A percentile compares a stretch with the other conserved stretches of the same genome.
phyloP scores from a whole-genome alignment of 208 protist genomes.

The Wallacemonas rigidus region DNA sequence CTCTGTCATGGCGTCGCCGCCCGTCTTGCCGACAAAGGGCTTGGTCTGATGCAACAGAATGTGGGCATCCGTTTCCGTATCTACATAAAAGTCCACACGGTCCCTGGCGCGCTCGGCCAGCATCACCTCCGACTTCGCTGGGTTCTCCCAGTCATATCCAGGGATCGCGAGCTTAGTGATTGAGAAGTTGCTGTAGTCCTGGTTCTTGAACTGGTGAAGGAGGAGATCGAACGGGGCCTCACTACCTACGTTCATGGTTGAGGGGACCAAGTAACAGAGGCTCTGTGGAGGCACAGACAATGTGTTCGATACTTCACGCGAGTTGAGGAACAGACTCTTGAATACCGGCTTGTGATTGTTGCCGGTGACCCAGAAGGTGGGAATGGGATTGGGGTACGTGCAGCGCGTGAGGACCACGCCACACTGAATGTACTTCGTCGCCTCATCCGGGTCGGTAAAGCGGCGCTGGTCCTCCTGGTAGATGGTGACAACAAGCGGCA shows the following conservation, averaged over 20 bases:
- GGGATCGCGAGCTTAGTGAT: constrained; percentile 41
- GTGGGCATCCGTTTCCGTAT: constrained; percentile 48
- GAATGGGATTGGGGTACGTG: constrained; percentile 40
- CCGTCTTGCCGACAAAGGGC: constrained; percentile 40
- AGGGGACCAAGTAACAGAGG: constrained; percentile 53
- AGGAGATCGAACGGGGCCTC: constrained; percentile 43
- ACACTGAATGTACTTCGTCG: constrained; percentile 65
- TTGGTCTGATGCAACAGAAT: constrained; percentile 58
- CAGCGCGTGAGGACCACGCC: constrained; percentile 59
- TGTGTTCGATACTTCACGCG: constrained; percentile 39
- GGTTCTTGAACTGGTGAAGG: constrained; percentile 31
- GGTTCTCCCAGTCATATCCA: constrained; percentile 38
- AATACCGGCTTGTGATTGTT: constrained; percentile 76
- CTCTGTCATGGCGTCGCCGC: constrained; percentile 55
- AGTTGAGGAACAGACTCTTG: constrained; percentile 73
- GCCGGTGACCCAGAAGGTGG: constrained; percentile 72
- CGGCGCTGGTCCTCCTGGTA: constrained; percentile 69
- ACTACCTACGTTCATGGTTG: constrained; percentile 34
- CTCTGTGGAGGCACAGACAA: constrained; percentile 48
- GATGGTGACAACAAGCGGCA: constrained; percentile 37
- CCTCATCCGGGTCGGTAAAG: constrained; percentile 35
- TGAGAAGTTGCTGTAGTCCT: constrained; percentile 38
- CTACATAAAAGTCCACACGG: constrained; percentile 61
- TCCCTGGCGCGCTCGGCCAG: constrained; percentile 44
- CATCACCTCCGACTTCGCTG: constrained; percentile 36